Base-by-base conservation (phyloP, 2,329 filamentous ascomycete genomes). In the Grosmannia serpens region DNA sequence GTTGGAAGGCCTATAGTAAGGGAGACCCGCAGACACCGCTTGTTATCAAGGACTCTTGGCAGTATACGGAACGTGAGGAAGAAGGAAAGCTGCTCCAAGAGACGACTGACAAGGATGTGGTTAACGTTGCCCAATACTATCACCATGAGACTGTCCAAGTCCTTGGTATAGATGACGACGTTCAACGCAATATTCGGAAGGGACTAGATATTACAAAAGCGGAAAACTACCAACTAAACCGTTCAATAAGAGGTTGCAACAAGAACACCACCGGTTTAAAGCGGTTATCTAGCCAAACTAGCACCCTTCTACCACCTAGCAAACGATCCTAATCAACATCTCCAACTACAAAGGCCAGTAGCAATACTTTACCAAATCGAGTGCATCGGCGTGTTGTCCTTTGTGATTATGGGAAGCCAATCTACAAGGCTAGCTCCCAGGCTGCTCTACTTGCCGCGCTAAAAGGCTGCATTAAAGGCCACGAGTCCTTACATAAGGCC, bases 401-500 rank as follows among this genome's bases (percentile, higher is more conserved):
- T 29, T 17, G 29, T 22, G 70, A 76, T 63, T 76, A 71, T 62
- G 67, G 72, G 33, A 71, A 70, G n/a, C n/a, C n/a, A n/a, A n/a
- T n/a, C n/a, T 75, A 75, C 60, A 68, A 71, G 63, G 71, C 70
- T 50, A 73, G 68, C 67, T 75, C 71, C 26, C 46, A 26, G 22
- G n/a, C 55, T 4, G 55, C 55, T n/a, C 29, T 56, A 7, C 55
- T 56, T 29, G 26, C 4, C 10, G 54, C 38, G 20, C 24, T 56
- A n/a, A n/a, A n/a, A n/a, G n/a, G n/a, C n/a, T n/a, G n/a, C n/a
- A n/a, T n/a, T n/a, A n/a, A n/a, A n/a, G n/a, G n/a, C n/a, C n/a
- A n/a, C n/a, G n/a, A n/a, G n/a, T n/a, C n/a, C n/a, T n/a, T n/a
- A n/a, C n/a, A n/a, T n/a, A n/a, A n/a, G n/a, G n/a, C n/a, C n/a